phyloP scores from a whole-genome alignment of 2,329 filamentous ascomycete species.

The Stagonosporopsis cucurbitacearum region DNA sequence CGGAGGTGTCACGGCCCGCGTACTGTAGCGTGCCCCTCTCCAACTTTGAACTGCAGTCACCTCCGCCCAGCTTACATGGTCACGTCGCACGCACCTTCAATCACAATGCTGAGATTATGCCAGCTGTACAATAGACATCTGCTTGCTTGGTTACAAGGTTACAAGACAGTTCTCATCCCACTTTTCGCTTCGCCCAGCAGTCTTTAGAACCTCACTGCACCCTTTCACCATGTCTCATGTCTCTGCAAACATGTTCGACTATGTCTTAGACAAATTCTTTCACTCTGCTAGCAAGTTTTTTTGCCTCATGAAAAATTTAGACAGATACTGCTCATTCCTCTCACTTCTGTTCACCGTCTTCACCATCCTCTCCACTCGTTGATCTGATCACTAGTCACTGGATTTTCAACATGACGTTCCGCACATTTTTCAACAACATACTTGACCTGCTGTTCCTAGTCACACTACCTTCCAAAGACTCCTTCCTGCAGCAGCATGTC shows the following conservation, averaged over 20 bases:
- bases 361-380: neutral
- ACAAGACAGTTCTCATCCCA: neutral
- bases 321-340: neutral
- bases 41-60: neutral
- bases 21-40: neutral
- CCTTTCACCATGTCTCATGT: neutral
- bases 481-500: conserved; percentile 12
- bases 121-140: neutral
- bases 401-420: neutral
- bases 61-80: neutral
- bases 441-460: neutral
- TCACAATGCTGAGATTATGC: neutral
- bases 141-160: neutral
- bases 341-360: neutral
- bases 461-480: conserved; percentile 1
- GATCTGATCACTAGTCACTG: neutral
- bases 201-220: neutral
- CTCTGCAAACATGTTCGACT: neutral
- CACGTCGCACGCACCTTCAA: neutral
- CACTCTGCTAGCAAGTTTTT: neutral
- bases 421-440: neutral
- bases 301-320: neutral
- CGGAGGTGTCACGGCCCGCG: conserved; percentile 3
- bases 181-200: neutral
- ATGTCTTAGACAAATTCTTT: neutral